Percentiles rank a stretch among this genome's conserved stretches.
Evolutionary conservation across 2,329 filamentous ascomycete species (phyloP).

Genomic region (Talaromyces piceae): DNA sequence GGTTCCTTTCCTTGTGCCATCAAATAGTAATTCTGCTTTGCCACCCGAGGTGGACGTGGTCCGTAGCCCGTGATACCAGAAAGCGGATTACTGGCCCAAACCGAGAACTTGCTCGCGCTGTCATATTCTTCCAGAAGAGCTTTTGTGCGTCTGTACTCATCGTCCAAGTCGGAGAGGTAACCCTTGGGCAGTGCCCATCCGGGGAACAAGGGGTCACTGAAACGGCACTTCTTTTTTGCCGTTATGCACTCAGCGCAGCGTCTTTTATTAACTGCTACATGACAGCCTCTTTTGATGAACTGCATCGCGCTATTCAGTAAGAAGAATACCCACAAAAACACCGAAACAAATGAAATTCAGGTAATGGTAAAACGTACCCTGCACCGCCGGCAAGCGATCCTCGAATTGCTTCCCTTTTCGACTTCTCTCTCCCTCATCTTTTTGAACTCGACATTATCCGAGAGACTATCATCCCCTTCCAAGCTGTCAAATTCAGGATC

Average conservation of each 20-base stretch:
- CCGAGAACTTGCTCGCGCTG: background rate
- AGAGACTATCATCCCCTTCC: conserved; percentile 6
- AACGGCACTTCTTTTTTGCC: conserved; percentile 1
- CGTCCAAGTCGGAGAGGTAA: background rate
- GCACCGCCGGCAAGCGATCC: conserved; percentile 8
- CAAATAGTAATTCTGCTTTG: conserved; percentile 6
- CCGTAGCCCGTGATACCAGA: conserved; percentile 12
- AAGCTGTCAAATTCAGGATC: background rate
- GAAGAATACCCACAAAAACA: too few relatives aligned
- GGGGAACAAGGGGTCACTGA: conserved; percentile 1
- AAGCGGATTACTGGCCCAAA: conserved; percentile 3
- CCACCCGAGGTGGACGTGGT: background rate
- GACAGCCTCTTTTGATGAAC: background rate
- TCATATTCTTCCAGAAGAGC: background rate
- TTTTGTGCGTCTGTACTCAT: background rate
- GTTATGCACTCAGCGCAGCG: background rate
- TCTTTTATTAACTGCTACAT: background rate
- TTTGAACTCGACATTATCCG: background rate
- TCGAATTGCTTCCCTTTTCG: background rate
- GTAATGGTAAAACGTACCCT: conserved; percentile 3
- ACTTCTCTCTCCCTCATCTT: background rate
- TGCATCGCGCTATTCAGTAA: background rate
- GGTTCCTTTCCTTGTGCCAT: background rate
- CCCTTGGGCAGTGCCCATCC: background rate
- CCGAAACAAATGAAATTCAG: background rate